phyloP scores from a whole-genome alignment of 805 yeast species.

The Candida nonsorbophila region DNA sequence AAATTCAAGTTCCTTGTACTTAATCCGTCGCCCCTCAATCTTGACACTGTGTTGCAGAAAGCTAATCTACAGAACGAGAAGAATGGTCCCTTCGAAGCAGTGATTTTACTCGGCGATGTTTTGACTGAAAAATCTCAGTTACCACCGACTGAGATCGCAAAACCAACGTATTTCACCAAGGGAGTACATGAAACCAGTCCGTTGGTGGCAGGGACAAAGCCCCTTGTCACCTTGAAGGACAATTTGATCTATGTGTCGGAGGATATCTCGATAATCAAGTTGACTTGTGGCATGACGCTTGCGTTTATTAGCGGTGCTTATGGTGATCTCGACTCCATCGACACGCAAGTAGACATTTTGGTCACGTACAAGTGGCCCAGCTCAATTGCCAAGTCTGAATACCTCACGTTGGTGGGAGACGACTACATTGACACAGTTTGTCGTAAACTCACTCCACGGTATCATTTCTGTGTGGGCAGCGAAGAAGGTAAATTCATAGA shows the following conservation, averaged over 20 bases:
- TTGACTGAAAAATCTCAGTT: slow-evolving; percentile 6
- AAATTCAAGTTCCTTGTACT: slow-evolving; percentile 36
- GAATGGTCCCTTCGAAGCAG: slow-evolving; percentile 63
- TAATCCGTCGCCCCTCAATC: slow-evolving; percentile 36
- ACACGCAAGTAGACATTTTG: slow-evolving; percentile 43
- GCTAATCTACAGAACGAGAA: slow-evolving; percentile 47
- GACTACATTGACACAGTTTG: slow-evolving; percentile 40
- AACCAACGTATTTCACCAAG: slow-evolving; percentile 20
- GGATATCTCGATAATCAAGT: slow-evolving; percentile 29
- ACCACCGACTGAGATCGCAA: slow-evolving; percentile 15
- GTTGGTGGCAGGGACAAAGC: slow-evolving; percentile 9
- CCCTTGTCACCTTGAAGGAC: slow-evolving; percentile 15
- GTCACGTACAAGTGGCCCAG: slow-evolving; percentile 52
- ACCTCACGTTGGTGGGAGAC: slow-evolving; percentile 41
- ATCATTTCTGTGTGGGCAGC: slow-evolving; percentile 59
- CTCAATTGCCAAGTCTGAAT: slow-evolving; percentile 40
- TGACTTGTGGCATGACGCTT: slow-evolving; percentile 41
- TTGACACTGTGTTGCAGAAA: slow-evolving; percentile 40
- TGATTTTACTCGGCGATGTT: slow-evolving; percentile 48
- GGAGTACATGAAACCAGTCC: slow-evolving; percentile 13
- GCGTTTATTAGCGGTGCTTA: slow-evolving; percentile 36
- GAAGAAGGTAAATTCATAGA: slow-evolving; percentile 47
- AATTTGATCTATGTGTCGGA: slow-evolving; percentile 25
- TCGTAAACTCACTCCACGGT: slow-evolving; percentile 50
- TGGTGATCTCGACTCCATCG: slow-evolving; percentile 7